These are phyloP conservation scores for Globisporangium paroecandrum DNA, from an alignment of 352 stramenopile species.

Conservation along the genomic window DNA sequence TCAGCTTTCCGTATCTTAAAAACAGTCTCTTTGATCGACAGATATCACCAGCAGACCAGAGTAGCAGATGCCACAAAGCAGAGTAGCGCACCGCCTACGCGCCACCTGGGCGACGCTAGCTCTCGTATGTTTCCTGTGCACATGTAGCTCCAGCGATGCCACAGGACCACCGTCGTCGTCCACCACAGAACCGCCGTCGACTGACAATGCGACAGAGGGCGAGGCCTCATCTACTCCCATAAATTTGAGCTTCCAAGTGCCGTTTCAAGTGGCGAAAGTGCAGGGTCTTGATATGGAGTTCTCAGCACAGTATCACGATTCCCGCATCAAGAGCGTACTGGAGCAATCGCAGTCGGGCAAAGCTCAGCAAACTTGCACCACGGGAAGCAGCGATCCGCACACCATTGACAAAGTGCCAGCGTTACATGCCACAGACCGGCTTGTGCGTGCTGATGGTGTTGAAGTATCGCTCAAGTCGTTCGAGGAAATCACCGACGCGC, in stretches of 20 bases:
- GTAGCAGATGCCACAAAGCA: neutral
- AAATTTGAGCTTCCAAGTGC: slow-evolving; percentile 12
- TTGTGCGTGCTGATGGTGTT: slow-evolving; percentile 47
- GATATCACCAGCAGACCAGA: neutral
- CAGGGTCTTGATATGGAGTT: slow-evolving; percentile 13
- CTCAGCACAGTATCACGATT: neutral
- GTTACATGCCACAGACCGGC: slow-evolving; percentile 35
- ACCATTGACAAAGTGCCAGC: neutral
- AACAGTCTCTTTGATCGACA: neutral
- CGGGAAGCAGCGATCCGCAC: neutral
- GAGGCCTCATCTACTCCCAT: neutral
- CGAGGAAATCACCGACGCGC: slow-evolving; percentile 39
- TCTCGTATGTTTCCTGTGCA: neutral
- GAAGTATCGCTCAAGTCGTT: slow-evolving; percentile 41
- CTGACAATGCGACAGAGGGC: neutral
- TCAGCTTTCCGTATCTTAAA: neutral
- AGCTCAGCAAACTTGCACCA: neutral
- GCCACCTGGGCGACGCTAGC: neutral
- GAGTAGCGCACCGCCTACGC: neutral
- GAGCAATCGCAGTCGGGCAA: neutral
- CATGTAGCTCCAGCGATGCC: neutral
- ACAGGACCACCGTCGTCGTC: neutral
- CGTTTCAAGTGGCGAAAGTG: slow-evolving; percentile 5
- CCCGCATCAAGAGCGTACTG: slow-evolving; percentile 9
- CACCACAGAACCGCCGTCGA: neutral